Base-by-base conservation (phyloP, 176 grass and related monocot genomes). In the Ensete glaucum region DNA sequence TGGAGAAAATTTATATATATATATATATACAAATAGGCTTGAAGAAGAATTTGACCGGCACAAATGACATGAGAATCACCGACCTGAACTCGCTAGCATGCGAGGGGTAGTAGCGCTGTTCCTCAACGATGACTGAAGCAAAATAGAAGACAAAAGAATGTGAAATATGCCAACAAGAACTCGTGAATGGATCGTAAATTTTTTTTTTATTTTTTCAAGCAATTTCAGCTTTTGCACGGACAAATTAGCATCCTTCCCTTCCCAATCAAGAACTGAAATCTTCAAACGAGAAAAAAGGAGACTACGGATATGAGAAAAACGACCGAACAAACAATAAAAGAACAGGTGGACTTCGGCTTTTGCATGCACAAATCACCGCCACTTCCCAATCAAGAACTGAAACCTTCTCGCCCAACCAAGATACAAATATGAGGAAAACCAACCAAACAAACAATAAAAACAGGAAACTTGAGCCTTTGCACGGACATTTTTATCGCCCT, bases 41-140 rank as follows among this genome's bases (percentile, higher is more conserved):
- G 80, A 48, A 27, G 55, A 76, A 50, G n/a, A 23, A 70, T 4
- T 64, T 70, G 53, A 82, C 69, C 52, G n/a, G 21, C 29, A 11
- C 59, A 57, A 1, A 27, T 84, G 84, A 12, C 13, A 76, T 65
- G 11, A 56, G 69, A 74, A 67, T 76, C 3, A 76, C 75, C 67
- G 68, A 93, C 90, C 90, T 91, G 86, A 89, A 78, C 88, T 87
- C 68, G 88, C 85, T 29, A 81, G 82, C 77, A 82, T 65, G 71
- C 77, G 85, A 9, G 80, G 81, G 67, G 87, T 77, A 53, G 80
- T 11, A 77, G 64, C n/a, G n/a, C n/a, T n/a, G n/a, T n/a, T n/a
- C 57, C 79, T 66, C 14, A 87, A 19, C 19, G 74, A 64, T 70
- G 83, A 75, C 90, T 92, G 79, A n/a, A 75, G 60, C 1, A 53